These are phyloP conservation scores for Starmerella sp. DNA, from an alignment of 805 yeast species.

Conservation along the genomic window DNA sequence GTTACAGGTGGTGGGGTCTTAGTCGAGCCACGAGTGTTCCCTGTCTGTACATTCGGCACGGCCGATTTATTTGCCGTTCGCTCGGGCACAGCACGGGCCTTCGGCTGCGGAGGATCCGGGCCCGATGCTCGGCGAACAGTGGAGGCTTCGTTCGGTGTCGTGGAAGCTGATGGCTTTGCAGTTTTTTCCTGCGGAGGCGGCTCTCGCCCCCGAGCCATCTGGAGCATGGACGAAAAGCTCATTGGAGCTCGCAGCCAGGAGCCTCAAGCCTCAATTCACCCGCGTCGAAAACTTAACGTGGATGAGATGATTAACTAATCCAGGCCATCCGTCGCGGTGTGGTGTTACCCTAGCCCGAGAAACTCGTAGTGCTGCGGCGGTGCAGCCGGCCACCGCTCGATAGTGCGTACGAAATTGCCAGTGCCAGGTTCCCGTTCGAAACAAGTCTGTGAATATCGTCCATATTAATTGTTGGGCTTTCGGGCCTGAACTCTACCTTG, in stretches of 20 bases:
- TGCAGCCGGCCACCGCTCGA: conserved; percentile 15
- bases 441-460: conserved; percentile 14
- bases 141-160: neutral
- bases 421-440: conserved; percentile 14
- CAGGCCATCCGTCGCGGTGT: neutral
- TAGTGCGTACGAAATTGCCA: conserved; percentile 18
- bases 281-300: neutral
- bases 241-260: neutral
- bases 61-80: too few species aligned
- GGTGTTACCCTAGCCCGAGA: neutral
- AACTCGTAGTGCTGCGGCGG: conserved; percentile 11
- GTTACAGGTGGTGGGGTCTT: too few species aligned
- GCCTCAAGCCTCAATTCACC: neutral
- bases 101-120: neutral
- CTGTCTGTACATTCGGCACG: too few species aligned
- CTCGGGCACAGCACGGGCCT: neutral
- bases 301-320: neutral
- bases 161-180: neutral
- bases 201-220: conserved; percentile 20
- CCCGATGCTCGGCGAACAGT: neutral
- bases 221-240: conserved; percentile 21
- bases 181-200: conserved; percentile 3
- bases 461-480: conserved; percentile 8
- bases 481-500: conserved; percentile 8
- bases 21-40: too few species aligned